These are phyloP conservation scores for Vigna reflexopilosa DNA, from an alignment of 306 rosid genomes.

Conservation along the genomic window DNA sequence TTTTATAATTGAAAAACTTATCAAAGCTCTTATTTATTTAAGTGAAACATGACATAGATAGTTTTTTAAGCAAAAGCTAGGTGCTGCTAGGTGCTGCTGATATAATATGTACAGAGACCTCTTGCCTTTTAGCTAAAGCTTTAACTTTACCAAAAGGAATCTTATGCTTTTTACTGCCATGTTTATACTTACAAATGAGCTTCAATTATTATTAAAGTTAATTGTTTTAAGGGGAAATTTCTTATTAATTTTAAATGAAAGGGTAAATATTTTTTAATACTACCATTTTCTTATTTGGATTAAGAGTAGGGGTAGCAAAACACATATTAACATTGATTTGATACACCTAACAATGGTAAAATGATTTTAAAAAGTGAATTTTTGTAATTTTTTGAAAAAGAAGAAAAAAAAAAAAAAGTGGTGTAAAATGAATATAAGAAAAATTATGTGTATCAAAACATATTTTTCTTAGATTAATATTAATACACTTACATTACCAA, in stretches of 20 bases:
- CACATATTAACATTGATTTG: too few relatives aligned
- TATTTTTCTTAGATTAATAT: background rate
- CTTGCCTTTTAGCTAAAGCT: background rate
- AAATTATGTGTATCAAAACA: too few relatives aligned
- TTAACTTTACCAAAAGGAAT: constrained; percentile 5
- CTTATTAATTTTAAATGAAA: too few relatives aligned
- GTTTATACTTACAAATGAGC: background rate
- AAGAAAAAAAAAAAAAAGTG: too few relatives aligned
- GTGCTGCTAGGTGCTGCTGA: constrained; percentile 5
- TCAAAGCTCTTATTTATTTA: background rate
- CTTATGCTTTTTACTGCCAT: background rate
- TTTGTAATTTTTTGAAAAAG: too few relatives aligned
- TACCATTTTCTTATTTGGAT: background rate
- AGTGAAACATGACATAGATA: background rate
- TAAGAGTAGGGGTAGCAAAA: too few relatives aligned
- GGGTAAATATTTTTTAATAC: too few relatives aligned
- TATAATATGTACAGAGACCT: background rate
- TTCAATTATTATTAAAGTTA: background rate
- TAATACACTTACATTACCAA: background rate
- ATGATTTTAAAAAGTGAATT: too few relatives aligned
- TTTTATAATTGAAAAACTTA: background rate
- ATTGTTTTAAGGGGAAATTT: background rate
- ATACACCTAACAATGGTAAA: too few relatives aligned
- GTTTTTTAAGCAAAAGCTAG: background rate
- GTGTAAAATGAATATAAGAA: too few relatives aligned